Evolutionary conservation across 805 yeast species (phyloP).

Genomic region (Priceomyces carsonii): DNA sequence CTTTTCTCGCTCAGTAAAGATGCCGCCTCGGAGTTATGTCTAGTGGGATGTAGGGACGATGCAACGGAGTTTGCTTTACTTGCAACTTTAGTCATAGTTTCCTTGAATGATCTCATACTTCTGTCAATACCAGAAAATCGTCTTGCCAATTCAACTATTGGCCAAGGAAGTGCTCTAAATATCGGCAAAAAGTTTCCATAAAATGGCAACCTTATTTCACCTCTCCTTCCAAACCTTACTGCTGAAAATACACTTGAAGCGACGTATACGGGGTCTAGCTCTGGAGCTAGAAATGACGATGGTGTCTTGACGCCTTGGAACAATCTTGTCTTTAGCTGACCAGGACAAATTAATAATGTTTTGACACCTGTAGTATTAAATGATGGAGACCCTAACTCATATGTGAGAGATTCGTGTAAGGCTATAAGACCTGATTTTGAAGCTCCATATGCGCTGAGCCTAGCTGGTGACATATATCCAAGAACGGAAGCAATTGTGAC

Average conservation of each 20-base stretch:
- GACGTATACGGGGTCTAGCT: conserved; percentile 65
- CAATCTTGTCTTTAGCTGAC: conserved; percentile 78
- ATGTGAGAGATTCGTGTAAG: conserved; percentile 76
- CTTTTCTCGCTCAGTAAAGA: no score
- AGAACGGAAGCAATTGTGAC: conserved; percentile 82
- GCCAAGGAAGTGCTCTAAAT: conserved; percentile 73
- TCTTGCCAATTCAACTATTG: conserved; percentile 56
- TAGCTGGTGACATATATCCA: conserved; percentile 84
- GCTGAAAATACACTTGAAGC: conserved; percentile 60
- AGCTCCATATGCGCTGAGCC: conserved; percentile 83
- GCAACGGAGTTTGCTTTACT: conserved; percentile 3
- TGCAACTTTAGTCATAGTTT: conserved; percentile 10
- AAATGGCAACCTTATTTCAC: conserved; percentile 71
- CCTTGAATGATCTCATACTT: conserved; percentile 35
- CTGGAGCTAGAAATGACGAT: conserved; percentile 75
- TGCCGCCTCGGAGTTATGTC: no score
- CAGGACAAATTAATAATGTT: conserved; percentile 81
- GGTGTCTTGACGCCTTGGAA: conserved; percentile 77
- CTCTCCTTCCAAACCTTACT: conserved; percentile 59
- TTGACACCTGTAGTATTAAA: conserved; percentile 54
- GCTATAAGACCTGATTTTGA: conserved; percentile 86
- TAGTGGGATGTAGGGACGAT: no score
- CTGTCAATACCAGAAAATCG: conserved; percentile 68
- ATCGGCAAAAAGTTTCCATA: conserved; percentile 77
- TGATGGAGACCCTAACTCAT: conserved; percentile 60